Conservation (phyloP, 1,139 yeast genomes). For the Eremothecium sinecaudum region DNA sequence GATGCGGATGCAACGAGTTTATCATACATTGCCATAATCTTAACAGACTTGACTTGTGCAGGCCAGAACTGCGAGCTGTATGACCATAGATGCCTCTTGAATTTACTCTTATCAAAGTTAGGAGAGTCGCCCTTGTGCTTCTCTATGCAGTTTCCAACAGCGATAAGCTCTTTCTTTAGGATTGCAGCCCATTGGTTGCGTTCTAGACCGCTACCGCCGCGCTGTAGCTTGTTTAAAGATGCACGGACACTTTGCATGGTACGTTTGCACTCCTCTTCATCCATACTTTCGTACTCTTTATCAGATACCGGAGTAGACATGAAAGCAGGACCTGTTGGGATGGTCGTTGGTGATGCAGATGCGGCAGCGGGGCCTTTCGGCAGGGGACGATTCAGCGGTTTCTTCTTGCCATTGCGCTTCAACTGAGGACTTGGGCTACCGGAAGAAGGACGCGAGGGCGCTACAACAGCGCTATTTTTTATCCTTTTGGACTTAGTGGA, state of each 20-base stretch:
- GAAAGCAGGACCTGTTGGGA: slow-evolving; percentile 8
- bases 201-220: slow-evolving; percentile 74
- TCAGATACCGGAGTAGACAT: slow-evolving; percentile 19
- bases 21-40: slow-evolving; percentile 77
- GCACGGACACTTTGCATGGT: slow-evolving; percentile 63
- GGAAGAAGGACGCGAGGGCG: slow-evolving; percentile 11
- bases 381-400: slow-evolving; percentile 6
- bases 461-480: slow-evolving; percentile 2
- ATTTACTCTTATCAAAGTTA: slow-evolving; percentile 13
- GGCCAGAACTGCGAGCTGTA: slow-evolving; percentile 94
- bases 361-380: slow-evolving; percentile 12
- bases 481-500: slow-evolving; percentile 8
- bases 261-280: slow-evolving; percentile 59
- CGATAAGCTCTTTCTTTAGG: slow-evolving; percentile 61
- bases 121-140: slow-evolving; percentile 14
- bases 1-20: slow-evolving; percentile 37
- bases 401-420: slow-evolving; percentile 14
- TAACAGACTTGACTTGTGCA: slow-evolving; percentile 69
- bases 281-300: slow-evolving; percentile 72
- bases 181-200: slow-evolving; percentile 77
- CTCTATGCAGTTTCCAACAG: slow-evolving; percentile 55
- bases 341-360: not conserved
- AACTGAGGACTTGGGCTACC: slow-evolving; percentile 11
- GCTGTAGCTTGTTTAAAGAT: slow-evolving; percentile 64
- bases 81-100: slow-evolving; percentile 72